phyloP scores from a whole-genome alignment of 192 early-diverging fungal species.

The Allomyces macrogynus region DNA sequence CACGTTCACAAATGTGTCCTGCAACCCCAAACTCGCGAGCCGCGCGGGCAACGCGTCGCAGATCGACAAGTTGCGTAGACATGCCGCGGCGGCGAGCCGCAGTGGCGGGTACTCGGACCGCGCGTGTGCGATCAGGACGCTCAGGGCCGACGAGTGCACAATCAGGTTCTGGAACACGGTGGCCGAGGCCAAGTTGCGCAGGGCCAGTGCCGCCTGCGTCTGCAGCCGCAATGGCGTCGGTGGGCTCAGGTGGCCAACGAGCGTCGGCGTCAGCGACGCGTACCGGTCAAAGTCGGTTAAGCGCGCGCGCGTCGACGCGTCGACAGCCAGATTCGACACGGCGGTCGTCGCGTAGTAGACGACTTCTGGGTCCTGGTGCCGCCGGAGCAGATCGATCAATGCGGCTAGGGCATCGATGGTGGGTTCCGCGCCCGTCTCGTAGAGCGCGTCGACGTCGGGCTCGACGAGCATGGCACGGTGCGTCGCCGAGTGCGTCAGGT shows the following conservation, averaged over 20 bases:
- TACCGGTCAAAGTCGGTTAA: constrained; percentile 44
- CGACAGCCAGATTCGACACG: constrained; percentile 74
- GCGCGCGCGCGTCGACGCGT: constrained; percentile 40
- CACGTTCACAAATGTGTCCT: constrained; percentile 31
- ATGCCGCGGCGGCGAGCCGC: constrained; percentile 65
- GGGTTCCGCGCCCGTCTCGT: constrained; percentile 59
- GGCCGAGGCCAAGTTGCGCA: constrained; percentile 55
- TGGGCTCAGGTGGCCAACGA: constrained; percentile 58
- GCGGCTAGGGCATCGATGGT: constrained; percentile 49
- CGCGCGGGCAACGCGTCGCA: constrained; percentile 51
- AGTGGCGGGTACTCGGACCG: constrained; percentile 53
- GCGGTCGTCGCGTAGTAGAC: constrained; percentile 82
- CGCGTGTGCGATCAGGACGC: constrained; percentile 47
- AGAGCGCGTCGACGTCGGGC: constrained; percentile 34
- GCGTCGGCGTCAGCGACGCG: constrained; percentile 40
- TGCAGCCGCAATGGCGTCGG: constrained; percentile 54
- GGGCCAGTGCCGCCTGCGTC: constrained; percentile 67
- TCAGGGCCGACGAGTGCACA: constrained; percentile 50
- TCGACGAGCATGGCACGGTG: not conserved
- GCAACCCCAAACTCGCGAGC: constrained; percentile 61
- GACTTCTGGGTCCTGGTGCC: constrained; percentile 57
- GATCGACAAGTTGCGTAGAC: constrained; percentile 76
- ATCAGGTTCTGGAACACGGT: constrained; percentile 43
- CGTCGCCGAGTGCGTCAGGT: constrained; percentile 67
- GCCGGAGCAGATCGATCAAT: constrained; percentile 43